Evolutionary conservation across 2,329 filamentous ascomycete genomes (phyloP).

Genomic region (Trichophyton verrucosum): DNA sequence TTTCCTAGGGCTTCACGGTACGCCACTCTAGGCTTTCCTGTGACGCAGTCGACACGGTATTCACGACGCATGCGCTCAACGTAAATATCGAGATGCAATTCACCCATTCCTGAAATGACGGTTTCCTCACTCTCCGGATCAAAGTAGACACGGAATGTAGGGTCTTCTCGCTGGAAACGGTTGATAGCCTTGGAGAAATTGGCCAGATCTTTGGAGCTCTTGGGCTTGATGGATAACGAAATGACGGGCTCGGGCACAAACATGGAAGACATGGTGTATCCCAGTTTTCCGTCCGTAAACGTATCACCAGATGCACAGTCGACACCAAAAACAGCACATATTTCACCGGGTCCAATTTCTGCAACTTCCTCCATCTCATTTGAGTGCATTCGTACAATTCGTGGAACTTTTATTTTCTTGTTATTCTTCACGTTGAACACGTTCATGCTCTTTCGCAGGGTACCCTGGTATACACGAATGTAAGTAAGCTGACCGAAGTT

Average conservation of each 20-base stretch:
- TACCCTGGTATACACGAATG: conserved; percentile 94
- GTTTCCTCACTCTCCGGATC: conserved; percentile 90
- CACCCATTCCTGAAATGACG: conserved; percentile 97
- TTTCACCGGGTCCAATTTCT: conserved; percentile 90
- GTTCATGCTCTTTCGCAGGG: conserved; percentile 73
- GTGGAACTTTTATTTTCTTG: conserved; percentile 92
- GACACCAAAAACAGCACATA: conserved; percentile 95
- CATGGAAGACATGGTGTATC: conserved; percentile 97
- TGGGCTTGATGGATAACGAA: conserved; percentile 92
- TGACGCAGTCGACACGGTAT: conserved; percentile 90
- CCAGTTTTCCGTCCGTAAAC: conserved; percentile 85
- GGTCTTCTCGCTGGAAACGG: conserved; percentile 95
- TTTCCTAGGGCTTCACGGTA: conserved; percentile 88
- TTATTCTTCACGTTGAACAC: conserved; percentile 88
- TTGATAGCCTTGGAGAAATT: conserved; percentile 99
- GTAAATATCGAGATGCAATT: conserved; percentile 93
- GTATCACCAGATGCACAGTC: conserved; percentile 97
- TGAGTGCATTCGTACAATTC: conserved; percentile 98
- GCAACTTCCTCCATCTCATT: conserved; percentile 97
- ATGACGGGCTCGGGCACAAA: conserved; percentile 94
- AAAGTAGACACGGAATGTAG: conserved; percentile 89
- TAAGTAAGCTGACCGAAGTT: conserved; percentile 98
- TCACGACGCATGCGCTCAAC: conserved; percentile 93
- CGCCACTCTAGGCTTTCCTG: conserved; percentile 91
- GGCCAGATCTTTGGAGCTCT: conserved; percentile 77